A percentile compares a stretch with the other conserved stretches of the same genome.
Conservation (phyloP, 2,329 filamentous ascomycete species). For the Cladosporium halotolerans region DNA sequence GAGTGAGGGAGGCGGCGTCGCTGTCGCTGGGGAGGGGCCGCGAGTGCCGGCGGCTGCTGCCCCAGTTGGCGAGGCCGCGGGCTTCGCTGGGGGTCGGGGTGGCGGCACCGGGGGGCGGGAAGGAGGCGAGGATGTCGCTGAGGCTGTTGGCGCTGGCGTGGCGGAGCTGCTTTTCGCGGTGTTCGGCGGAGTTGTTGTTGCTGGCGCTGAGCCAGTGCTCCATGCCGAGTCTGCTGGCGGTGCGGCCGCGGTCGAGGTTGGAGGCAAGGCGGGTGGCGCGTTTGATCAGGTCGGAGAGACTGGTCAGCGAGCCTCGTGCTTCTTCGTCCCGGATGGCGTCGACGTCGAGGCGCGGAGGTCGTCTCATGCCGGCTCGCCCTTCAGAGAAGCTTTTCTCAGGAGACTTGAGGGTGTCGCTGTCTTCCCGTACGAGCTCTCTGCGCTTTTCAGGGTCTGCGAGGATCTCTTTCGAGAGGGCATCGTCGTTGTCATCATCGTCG, state of each 20-base stretch:
- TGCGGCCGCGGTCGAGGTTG: constrained; percentile 77
- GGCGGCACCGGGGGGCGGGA: constrained; percentile 49
- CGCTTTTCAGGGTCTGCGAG: constrained; percentile 29
- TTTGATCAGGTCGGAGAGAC: constrained; percentile 81
- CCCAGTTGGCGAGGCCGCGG: constrained; percentile 13
- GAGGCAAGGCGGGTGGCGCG: constrained; percentile 80
- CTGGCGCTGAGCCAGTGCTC: constrained; percentile 39
- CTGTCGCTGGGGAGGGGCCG: constrained; percentile 24
- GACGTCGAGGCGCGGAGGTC: constrained; percentile 72
- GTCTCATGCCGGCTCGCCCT: constrained; percentile 34
- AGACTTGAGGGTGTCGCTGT: constrained; percentile 27
- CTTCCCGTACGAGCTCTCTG: constrained; percentile 26
- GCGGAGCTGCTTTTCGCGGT: constrained; percentile 29
- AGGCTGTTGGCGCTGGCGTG: constrained; percentile 46
- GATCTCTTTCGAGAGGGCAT: constrained; percentile 22
- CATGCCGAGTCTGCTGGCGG: constrained; percentile 53
- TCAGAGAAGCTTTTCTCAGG: constrained; percentile 32
- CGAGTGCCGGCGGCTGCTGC: constrained; percentile 16
- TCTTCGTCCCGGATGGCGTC: constrained; percentile 76
- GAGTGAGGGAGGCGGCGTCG: constrained; percentile 15
- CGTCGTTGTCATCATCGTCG: background rate
- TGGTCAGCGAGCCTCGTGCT: constrained; percentile 81
- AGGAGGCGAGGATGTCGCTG: constrained; percentile 59
- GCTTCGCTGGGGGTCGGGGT: constrained; percentile 1
- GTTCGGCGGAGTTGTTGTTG: constrained; percentile 15